A percentile compares a stretch with the other conserved stretches of the same genome.
Evolutionary conservation across 257 asterid species (phyloP).

Genomic region (Gentiana dahurica): DNA sequence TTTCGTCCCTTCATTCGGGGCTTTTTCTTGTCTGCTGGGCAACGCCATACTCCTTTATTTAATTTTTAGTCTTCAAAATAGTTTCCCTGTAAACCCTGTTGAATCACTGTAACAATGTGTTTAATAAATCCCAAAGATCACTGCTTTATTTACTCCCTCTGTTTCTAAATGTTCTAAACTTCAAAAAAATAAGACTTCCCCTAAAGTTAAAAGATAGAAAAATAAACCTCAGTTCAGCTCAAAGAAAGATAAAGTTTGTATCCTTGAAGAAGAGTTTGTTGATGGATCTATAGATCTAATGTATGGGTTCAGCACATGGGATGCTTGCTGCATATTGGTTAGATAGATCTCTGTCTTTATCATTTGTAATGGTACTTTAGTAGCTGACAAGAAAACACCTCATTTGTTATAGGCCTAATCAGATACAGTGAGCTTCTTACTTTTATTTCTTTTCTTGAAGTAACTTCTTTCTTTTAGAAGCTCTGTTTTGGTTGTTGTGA

Average conservation of each 20-base stretch:
- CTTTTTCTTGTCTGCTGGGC: conserved; percentile 5
- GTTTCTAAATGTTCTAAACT: conserved; percentile 4
- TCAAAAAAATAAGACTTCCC: conserved; percentile 9
- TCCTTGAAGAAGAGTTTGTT: conserved; percentile 6
- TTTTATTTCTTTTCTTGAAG: conserved; percentile 2
- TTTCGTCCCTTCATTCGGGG: conserved; percentile 4
- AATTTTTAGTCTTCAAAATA: no score
- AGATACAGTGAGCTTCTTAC: conserved; percentile 21
- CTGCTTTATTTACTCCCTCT: conserved; percentile 7
- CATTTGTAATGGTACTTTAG: conserved; percentile 11
- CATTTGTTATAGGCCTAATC: conserved; percentile 16
- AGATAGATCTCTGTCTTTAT: conserved; percentile 36
- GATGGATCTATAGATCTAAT: conserved; percentile 46
- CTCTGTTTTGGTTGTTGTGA: conserved; percentile 2
- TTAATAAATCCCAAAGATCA: not conserved
- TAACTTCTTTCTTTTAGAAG: conserved; percentile 5
- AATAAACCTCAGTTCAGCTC: not conserved
- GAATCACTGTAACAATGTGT: not conserved
- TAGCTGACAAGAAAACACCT: conserved; percentile 16
- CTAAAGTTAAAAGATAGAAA: conserved; percentile 4
- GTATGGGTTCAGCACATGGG: conserved; percentile 19
- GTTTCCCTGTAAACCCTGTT: not conserved
- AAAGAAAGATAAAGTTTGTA: conserved; percentile 4
- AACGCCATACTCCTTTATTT: not conserved
- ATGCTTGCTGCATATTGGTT: conserved; percentile 20